Conservation (phyloP, 169 alveolate genomes). For the Cryptosporidium meleagridis region DNA sequence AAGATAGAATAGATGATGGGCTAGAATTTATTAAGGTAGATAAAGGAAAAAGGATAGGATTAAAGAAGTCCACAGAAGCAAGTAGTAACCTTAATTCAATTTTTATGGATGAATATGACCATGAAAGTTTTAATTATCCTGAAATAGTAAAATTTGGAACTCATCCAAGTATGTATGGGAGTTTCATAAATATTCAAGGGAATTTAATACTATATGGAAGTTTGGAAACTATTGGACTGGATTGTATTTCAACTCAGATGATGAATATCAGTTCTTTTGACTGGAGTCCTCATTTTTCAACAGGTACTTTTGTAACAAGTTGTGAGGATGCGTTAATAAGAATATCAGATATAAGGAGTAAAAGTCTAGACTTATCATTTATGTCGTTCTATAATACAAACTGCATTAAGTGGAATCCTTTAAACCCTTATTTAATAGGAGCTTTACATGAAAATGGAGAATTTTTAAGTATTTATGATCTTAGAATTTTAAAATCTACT, state of each 20-base stretch:
- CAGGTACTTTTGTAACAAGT: conserved; percentile 70
- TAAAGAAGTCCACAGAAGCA: not conserved
- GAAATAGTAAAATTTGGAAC: conserved; percentile 54
- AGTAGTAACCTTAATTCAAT: conserved; percentile 12
- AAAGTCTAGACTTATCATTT: conserved; percentile 14
- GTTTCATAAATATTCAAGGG: conserved; percentile 20
- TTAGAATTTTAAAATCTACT: conserved; percentile 6
- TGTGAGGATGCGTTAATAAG: conserved; percentile 61
- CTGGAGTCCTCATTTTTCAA: conserved; percentile 72
- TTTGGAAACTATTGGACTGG: not conserved
- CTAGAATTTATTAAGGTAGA: not conserved
- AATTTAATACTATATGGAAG: conserved; percentile 15
- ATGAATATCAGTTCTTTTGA: conserved; percentile 47
- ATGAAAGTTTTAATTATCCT: not conserved
- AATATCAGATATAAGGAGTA: conserved; percentile 44
- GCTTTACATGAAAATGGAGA: conserved; percentile 42
- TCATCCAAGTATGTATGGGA: conserved; percentile 17
- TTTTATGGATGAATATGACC: conserved; percentile 7
- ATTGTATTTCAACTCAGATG: conserved; percentile 30
- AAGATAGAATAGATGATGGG: not conserved
- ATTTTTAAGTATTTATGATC: conserved; percentile 53
- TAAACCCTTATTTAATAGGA: conserved; percentile 24
- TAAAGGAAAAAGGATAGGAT: not conserved
- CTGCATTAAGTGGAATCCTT: conserved; percentile 33
- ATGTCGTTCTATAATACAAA: conserved; percentile 63